These are phyloP conservation scores for Rehmannia glutinosa DNA, from an alignment of 257 asterid species.

Conservation along the genomic window DNA sequence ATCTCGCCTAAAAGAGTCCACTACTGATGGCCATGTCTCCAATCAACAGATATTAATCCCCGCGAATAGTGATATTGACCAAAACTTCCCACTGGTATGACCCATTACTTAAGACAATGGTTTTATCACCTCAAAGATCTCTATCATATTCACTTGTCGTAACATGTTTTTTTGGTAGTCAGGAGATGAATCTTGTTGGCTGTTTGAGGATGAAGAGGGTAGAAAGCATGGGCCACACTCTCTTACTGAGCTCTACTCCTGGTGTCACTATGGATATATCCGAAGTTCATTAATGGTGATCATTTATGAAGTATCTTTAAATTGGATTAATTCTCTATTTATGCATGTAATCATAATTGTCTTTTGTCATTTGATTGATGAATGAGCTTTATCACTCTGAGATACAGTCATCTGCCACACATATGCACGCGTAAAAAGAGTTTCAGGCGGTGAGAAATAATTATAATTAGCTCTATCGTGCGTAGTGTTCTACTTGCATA, in stretches of 20 bases:
- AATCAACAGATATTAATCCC: slow-evolving; percentile 19
- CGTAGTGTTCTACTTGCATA: background rate
- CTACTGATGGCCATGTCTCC: slow-evolving; percentile 13
- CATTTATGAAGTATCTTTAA: slow-evolving; percentile 2
- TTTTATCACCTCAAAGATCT: background rate
- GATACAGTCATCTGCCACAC: background rate
- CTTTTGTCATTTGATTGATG: slow-evolving; percentile 9
- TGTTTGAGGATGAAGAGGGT: slow-evolving; percentile 73
- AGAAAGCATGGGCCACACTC: slow-evolving; percentile 80
- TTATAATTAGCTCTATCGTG: background rate
- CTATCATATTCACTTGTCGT: background rate
- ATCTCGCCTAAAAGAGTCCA: slow-evolving; percentile 23
- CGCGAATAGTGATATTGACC: slow-evolving; percentile 5
- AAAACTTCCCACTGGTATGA: slow-evolving; percentile 34
- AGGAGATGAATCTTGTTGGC: slow-evolving; percentile 78
- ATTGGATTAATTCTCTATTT: slow-evolving; percentile 1
- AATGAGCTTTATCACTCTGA: background rate
- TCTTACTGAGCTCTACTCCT: slow-evolving; percentile 66
- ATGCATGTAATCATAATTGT: background rate
- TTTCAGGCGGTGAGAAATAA: background rate
- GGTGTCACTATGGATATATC: slow-evolving; percentile 71
- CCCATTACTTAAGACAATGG: background rate
- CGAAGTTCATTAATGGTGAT: slow-evolving; percentile 57
- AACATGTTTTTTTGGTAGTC: slow-evolving; percentile 30
- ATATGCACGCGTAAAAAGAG: background rate